Evolutionary conservation across 2,329 filamentous ascomycete genomes (phyloP).

Genomic region (Polychaeton citri): DNA sequence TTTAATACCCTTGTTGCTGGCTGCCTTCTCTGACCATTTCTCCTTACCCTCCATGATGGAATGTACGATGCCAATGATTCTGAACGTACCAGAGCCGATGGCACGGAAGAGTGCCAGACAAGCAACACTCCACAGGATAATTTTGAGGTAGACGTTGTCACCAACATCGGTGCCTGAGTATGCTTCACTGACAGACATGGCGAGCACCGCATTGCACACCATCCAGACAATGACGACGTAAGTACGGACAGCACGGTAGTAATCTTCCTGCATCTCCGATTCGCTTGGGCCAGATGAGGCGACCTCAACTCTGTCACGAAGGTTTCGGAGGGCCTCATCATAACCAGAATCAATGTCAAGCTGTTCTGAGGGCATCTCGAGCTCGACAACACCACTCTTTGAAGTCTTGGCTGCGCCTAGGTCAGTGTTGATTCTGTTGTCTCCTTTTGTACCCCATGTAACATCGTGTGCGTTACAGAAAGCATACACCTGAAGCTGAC

Average conservation of each 20-base stretch:
- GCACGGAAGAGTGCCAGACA: conserved; percentile 77
- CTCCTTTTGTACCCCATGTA: conserved; percentile 96
- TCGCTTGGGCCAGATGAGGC: conserved; percentile 49
- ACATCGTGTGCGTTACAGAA: conserved; percentile 99
- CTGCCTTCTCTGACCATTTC: conserved; percentile 12
- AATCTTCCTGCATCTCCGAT: conserved; percentile 86
- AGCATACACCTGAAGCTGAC: conserved; percentile 92
- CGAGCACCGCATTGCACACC: conserved; percentile 78
- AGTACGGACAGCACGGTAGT: conserved; percentile 91
- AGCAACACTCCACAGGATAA: conserved; percentile 88
- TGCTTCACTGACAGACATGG: conserved; percentile 82
- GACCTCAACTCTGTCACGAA: conserved; percentile 84
- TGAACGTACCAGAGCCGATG: conserved; percentile 67
- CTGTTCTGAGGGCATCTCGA: conserved; percentile 97
- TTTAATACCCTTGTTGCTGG: conserved; percentile 11
- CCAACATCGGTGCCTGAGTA: conserved; percentile 61
- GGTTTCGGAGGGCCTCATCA: conserved; percentile 89
- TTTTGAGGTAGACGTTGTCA: conserved; percentile 78
- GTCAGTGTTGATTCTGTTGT: conserved; percentile 89
- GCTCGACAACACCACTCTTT: conserved; percentile 62
- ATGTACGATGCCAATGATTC: conserved; percentile 71
- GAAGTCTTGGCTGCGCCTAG: conserved; percentile 74
- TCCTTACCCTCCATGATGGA: conserved; percentile 64
- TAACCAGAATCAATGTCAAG: conserved; percentile 97
- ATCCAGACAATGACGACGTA: conserved; percentile 98